Evolutionary conservation across 306 rosid species (phyloP), one percentile per base, ranked within the genome.

Genomic region (Coriaria nepalensis): DNA sequence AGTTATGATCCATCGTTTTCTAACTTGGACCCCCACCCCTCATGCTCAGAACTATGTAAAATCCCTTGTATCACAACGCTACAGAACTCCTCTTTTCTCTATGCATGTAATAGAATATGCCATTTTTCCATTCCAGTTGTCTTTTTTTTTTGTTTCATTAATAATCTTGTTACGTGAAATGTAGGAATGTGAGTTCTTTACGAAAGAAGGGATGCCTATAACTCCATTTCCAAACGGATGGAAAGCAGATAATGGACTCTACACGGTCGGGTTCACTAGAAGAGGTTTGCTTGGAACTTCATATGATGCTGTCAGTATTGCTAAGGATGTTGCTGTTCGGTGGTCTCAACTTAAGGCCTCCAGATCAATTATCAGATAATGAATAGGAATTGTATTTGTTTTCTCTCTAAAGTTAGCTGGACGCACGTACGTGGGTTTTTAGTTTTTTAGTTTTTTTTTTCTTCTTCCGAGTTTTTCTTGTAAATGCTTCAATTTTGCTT

Each of bases 261-360:
- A 85, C 44, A 69, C 96, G 2, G 96, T 79, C 9, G 98, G 98
- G 7, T 92, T 85, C 77, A 65, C 94, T 5, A 60, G 77, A 52
- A 79, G 80, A 50, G 98, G 96, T n/a, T 71, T 92, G 32, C 69
- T 76, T 1, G 98, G 98, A 57, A 73, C 98, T 1, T 61, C 90
- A 0, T 73, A 39, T 37, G 96, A 85, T 42, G 93, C 98, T 0
- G 62, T 71, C 13, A 74, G 70, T 8, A 82, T 79, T 2, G 86
- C 98, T 10, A 14, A 66, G 6, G 86, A 92, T 52, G 33, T 92
- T 5, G 73, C 78, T n/a, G 71, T 42, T 5, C 73, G 63, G 13
- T 79, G 94, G 94, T 61, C 29, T 20, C 29, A 20, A 20, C 29
- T 20, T 20, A 20, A 20, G 29, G 29, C 29, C 3, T 20, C 3